Evolutionary conservation across 495 filamentous ascomycete species (phyloP), one percentile per base, ranked within the genome.

Genomic region (Elasticomyces elasticus): DNA sequence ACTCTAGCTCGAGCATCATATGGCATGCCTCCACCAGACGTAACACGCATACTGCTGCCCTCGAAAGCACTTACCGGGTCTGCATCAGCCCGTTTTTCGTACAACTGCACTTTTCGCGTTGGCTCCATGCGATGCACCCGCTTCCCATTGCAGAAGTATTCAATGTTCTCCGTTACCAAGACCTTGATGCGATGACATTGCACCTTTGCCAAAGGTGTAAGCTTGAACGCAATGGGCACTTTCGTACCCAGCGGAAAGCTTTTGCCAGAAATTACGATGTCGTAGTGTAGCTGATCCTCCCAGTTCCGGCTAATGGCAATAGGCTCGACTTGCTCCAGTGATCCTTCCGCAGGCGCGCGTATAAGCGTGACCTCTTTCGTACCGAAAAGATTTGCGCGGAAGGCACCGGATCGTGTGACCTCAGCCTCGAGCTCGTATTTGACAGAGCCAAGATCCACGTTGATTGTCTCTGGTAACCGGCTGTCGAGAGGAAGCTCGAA

Each of bases 241-340:
- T 89, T 88, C 2, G 86, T 76, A 19, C 94, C 94, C 13, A 98
- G 75, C 2, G 92, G 89, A 62, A 98, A 98, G 1, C 91, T 95
- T 79, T 98, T 98, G 48, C 94, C 92, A 2, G 91, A 96, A 56
- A 98, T 95, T 61, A 97, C 87, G 55, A 98, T 98, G 62, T 98
- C 92, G 69, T 98, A 98, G 62, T 96, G 90, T 28, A 98, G 77
- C 63, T 98, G 92, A 63, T 98, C 94, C 63, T 98, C 92, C 92
- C 92, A 98, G 52, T 89, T 90, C 23, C 92, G 76, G 49, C 87
- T 95, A 62, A 98, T 97, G 20, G 91, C 91, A 67, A 98, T 98
- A 13, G 92, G 92, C 64, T 98, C 92, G 24, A 90, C 81, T 68
- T 89, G 86, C 64, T 98, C 94, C 46, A 97, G 72, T 4, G 91